phyloP scores from a whole-genome alignment of 2,329 filamentous ascomycete genomes.

The Colletotrichum incanum region DNA sequence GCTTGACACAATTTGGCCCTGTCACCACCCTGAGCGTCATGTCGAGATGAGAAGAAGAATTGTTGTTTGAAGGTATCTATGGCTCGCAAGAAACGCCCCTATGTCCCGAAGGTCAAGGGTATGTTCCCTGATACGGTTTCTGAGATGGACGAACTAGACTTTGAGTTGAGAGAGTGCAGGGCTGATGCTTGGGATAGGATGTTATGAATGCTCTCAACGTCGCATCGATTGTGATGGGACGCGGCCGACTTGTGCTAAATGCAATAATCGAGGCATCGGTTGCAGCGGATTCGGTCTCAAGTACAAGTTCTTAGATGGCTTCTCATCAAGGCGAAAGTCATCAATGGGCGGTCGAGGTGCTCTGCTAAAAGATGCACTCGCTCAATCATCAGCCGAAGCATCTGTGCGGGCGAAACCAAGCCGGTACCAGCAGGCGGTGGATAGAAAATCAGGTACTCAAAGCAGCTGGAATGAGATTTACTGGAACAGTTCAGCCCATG shows the following conservation, averaged over 20 bases:
- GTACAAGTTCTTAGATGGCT: conserved; percentile 49
- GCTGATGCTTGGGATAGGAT: conserved; percentile 46
- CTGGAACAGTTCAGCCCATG: neutral
- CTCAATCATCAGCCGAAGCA: conserved; percentile 21
- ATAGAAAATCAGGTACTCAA: neutral
- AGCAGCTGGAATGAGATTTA: conserved; percentile 9
- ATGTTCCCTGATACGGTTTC: neutral
- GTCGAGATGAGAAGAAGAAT: neutral
- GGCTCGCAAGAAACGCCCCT: conserved; percentile 42
- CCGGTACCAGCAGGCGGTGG: neutral
- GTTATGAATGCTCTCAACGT: conserved; percentile 54
- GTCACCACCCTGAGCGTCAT: neutral
- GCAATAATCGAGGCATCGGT: conserved; percentile 49
- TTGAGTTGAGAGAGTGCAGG: neutral
- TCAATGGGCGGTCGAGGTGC: neutral
- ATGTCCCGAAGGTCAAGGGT: conserved; percentile 48
- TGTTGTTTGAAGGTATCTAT: conserved; percentile 2
- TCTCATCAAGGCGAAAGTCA: conserved; percentile 21
- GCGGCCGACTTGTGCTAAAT: conserved; percentile 52
- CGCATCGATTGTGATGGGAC: conserved; percentile 54
- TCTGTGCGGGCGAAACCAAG: neutral
- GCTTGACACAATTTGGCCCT: neutral
- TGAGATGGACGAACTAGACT: neutral
- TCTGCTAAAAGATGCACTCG: conserved; percentile 29
- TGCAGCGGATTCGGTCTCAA: conserved; percentile 51